phyloP scores from a whole-genome alignment of 2,329 filamentous ascomycete species.

The Didymella arachidicola region DNA sequence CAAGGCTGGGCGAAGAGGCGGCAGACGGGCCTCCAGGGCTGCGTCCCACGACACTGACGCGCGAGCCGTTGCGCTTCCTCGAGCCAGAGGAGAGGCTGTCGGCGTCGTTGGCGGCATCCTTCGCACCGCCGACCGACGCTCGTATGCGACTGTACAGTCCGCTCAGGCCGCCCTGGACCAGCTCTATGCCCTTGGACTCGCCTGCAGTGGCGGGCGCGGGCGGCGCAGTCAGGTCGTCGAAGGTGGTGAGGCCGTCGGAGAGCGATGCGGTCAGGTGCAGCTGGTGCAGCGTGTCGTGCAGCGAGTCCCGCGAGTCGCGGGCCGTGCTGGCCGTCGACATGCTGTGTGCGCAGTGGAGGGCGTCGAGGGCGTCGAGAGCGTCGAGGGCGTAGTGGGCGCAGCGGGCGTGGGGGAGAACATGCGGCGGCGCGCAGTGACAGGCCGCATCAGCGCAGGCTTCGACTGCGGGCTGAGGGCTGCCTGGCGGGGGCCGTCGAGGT shows the following conservation, averaged over 20 bases:
- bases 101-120: conserved; percentile 54
- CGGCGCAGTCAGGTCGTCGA: conserved; percentile 86
- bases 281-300: conserved; percentile 68
- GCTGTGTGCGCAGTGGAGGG: background rate
- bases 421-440: background rate
- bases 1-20: conserved; percentile 47
- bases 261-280: conserved; percentile 91
- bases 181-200: conserved; percentile 76
- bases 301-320: conserved; percentile 31
- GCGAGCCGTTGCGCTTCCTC: conserved; percentile 12
- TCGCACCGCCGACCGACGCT: conserved; percentile 78
- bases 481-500: background rate
- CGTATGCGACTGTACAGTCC: conserved; percentile 87
- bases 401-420: background rate
- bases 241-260: conserved; percentile 84
- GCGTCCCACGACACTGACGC: conserved; percentile 18
- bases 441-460: background rate
- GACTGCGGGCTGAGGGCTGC: background rate
- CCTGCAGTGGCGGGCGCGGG: conserved; percentile 64
- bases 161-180: conserved; percentile 84
- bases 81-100: conserved; percentile 21
- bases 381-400: no score
- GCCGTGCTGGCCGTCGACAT: conserved; percentile 35
- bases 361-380: no score
- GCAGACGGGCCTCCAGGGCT: conserved; percentile 39